A percentile compares a stretch with the other conserved stretches of the same genome.
Evolutionary conservation across 2,329 filamentous ascomycete species (phyloP).

Genomic region (Leptoxyphium fumago): DNA sequence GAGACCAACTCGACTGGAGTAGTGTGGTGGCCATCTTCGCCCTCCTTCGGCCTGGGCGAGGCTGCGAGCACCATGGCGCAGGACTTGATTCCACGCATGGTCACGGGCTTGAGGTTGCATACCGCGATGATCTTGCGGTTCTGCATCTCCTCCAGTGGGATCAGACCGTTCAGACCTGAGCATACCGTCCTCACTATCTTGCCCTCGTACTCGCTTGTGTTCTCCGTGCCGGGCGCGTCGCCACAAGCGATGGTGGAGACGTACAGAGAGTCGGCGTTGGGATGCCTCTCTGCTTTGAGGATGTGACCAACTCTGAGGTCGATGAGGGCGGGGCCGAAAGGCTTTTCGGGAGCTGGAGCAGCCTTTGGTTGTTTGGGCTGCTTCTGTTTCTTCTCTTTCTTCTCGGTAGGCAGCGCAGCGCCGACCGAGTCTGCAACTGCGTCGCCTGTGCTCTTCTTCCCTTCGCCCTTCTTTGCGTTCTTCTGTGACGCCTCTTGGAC

Average conservation of each 20-base stretch:
- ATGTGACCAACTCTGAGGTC: constrained; percentile 96
- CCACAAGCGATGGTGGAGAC: constrained; percentile 93
- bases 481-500: constrained; percentile 26
- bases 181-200: constrained; percentile 90
- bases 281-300: constrained; percentile 87
- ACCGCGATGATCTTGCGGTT: constrained; percentile 88
- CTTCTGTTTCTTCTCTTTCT: constrained; percentile 75
- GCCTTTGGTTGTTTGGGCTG: constrained; percentile 56
- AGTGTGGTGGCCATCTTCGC: constrained; percentile 71
- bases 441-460: constrained; percentile 36
- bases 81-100: constrained; percentile 82
- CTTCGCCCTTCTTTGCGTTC: constrained; percentile 20
- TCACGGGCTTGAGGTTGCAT: constrained; percentile 96
- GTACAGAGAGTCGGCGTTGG: constrained; percentile 89
- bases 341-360: constrained; percentile 49
- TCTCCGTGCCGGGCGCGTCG: constrained; percentile 69
- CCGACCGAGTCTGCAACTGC: constrained; percentile 33
- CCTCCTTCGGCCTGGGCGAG: constrained; percentile 67
- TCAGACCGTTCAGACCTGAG: constrained; percentile 84
- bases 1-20: constrained; percentile 84
- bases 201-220: constrained; percentile 82
- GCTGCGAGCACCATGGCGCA: constrained; percentile 89
- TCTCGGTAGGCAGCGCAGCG: constrained; percentile 28
- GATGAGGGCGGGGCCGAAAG: constrained; percentile 71
- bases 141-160: constrained; percentile 94